Percentiles rank a stretch among this genome's conserved stretches.
phyloP scores from a whole-genome alignment of 2,329 filamentous ascomycete genomes.

The Colletotrichum sp. region DNA sequence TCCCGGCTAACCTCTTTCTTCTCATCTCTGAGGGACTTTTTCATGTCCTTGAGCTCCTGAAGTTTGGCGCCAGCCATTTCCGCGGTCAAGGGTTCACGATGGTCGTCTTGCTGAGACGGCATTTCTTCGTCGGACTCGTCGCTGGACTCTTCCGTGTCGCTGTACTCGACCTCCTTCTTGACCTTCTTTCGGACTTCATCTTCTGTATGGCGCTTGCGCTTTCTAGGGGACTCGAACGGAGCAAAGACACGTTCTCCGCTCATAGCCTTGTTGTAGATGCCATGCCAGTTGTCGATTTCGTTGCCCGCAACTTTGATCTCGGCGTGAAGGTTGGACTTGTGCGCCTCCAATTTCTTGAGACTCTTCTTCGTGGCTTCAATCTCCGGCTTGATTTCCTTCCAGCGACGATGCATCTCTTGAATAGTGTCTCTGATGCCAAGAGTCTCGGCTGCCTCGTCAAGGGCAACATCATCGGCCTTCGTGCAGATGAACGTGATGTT shows the following conservation, averaged over 20 bases:
- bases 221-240: not conserved
- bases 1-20: not conserved
- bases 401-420: not conserved
- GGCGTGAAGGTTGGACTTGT: not conserved
- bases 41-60: not conserved
- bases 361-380: not conserved
- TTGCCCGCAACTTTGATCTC: not conserved
- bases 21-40: not conserved
- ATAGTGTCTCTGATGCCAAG: conserved; percentile 28
- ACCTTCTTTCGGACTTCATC: not conserved
- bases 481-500: conserved; percentile 66
- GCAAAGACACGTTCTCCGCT: not conserved
- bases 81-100: not conserved
- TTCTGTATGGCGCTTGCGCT: not conserved
- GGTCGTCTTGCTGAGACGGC: not conserved
- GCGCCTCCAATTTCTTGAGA: not conserved
- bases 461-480: conserved; percentile 64
- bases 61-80: not conserved
- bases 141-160: not conserved
- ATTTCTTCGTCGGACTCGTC: not conserved
- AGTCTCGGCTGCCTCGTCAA: conserved; percentile 37
- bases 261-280: not conserved
- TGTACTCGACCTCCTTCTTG: not conserved
- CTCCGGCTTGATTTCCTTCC: not conserved
- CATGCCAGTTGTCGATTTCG: not conserved